Evolutionary conservation across 257 asterid genomes (phyloP).

Genomic region (Vinca minor): DNA sequence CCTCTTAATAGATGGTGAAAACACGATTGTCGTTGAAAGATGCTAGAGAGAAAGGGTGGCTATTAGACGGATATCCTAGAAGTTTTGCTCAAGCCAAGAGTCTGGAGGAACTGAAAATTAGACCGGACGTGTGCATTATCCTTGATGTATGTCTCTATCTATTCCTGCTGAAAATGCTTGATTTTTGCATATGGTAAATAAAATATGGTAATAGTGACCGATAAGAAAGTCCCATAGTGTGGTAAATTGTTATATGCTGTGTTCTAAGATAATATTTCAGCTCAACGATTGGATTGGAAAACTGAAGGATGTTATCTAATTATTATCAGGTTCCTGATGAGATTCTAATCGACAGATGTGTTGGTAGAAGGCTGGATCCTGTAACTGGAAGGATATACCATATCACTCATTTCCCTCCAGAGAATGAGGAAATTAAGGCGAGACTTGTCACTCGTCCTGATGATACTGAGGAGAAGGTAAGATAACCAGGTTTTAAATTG

Average conservation of each 20-base stretch:
- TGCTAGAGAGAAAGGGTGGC: constrained; percentile 94
- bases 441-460: constrained; percentile 81
- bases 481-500: constrained; percentile 1
- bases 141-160: constrained; percentile 56
- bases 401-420: constrained; percentile 62
- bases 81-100: constrained; percentile 77
- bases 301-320: constrained; percentile 7
- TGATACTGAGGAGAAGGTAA: constrained; percentile 87
- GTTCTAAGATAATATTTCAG: neutral
- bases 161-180: neutral
- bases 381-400: constrained; percentile 73
- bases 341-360: constrained; percentile 67
- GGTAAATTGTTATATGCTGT: neutral
- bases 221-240: neutral
- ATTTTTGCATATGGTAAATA: neutral
- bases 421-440: constrained; percentile 60
- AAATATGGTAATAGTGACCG: neutral
- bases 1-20: constrained; percentile 69
- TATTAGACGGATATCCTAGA: constrained; percentile 90
- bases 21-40: constrained; percentile 60
- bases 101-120: constrained; percentile 64
- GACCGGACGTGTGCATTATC: constrained; percentile 71
- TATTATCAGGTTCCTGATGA: constrained; percentile 79
- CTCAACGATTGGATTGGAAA: neutral
- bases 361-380: constrained; percentile 91